Evolutionary conservation across 257 asterid genomes (phyloP).

Genomic region (Eucommia ulmoides): DNA sequence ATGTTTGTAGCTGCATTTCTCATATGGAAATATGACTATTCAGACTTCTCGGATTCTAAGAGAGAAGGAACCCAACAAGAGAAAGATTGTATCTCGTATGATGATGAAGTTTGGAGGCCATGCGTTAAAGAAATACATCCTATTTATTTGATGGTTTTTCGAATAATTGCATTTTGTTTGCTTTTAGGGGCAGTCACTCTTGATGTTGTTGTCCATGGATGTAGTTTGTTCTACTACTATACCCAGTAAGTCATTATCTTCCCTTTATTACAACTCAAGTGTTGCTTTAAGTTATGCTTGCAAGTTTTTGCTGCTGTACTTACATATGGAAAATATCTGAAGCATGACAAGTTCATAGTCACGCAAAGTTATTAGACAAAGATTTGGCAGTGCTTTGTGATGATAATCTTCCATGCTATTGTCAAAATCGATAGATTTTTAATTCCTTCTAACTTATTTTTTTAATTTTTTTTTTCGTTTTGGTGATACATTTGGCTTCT

Average conservation of each 20-base stretch:
- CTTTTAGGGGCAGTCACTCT: slow-evolving; percentile 41
- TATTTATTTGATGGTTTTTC: slow-evolving; percentile 36
- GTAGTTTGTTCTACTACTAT: slow-evolving; percentile 54
- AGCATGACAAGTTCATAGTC: background rate
- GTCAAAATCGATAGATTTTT: background rate
- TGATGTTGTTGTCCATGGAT: slow-evolving; percentile 56
- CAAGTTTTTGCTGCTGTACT: too few species aligned
- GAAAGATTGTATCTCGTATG: slow-evolving; percentile 8
- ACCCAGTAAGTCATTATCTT: slow-evolving; percentile 66
- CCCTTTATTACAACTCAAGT: too few species aligned
- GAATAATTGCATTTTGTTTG: slow-evolving; percentile 51
- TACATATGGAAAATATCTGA: too few species aligned
- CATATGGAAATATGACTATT: slow-evolving; percentile 62
- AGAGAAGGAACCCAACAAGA: slow-evolving; percentile 15
- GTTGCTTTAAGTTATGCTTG: too few species aligned
- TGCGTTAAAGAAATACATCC: slow-evolving; percentile 52
- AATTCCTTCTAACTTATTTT: slow-evolving; percentile 10
- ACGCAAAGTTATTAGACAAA: background rate
- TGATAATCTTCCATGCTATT: background rate
- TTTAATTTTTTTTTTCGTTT: too few species aligned
- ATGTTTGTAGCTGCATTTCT: slow-evolving; percentile 28
- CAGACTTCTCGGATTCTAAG: slow-evolving; percentile 18
- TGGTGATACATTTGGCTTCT: slow-evolving; percentile 13
- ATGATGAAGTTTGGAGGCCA: slow-evolving; percentile 69
- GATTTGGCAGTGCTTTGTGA: background rate